Evolutionary conservation across 2,329 filamentous ascomycete species (phyloP), one percentile per base, ranked within the genome.

Genomic region (Microdochium bolleyi): DNA sequence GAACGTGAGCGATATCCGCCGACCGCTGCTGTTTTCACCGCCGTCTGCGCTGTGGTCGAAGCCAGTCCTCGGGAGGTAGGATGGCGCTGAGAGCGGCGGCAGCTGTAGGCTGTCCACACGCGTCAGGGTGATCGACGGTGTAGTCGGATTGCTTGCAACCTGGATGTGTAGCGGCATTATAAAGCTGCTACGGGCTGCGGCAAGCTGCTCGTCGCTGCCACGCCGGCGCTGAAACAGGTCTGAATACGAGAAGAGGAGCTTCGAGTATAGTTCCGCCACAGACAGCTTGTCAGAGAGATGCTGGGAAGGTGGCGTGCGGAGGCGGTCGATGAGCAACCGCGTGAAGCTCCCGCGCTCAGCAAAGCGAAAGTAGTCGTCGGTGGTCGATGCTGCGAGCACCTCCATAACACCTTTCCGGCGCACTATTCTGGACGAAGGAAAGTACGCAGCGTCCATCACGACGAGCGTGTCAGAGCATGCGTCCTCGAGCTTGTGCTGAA

Each of bases 371-470:
- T 80, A 76, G 24, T 79, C 75, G 53, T 80, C 77, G 7, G 77
- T 77, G 1, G 76, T 71, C 3, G 77, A 76, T 1, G 80, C 79
- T 4, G 79, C 78, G 48, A 83, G 71, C 14, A 83, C 62, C 60
- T 83, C 80, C 50, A 83, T 63, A 9, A 82, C 75, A 2, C 80
- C 80, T 49, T 72, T 72, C 51, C 76, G 74, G 5, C 78, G 75
- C 27, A 73, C 67, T 61, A 79, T 74, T 55, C 72, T 76, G 2
- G 76, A 74, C 9, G 77, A 77, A 1, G 78, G 78, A 51, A 78
- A 82, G 60, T 80, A 83, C 0, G 77, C 75, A 5, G 79, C 74
- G 62, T 83, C 80, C 77, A 83, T 79, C 32, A 83, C 67, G 52
- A 83, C 72, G 21, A 83, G 68, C 3, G 76, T 78, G 60, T 83